Percentiles rank a stretch among this genome's conserved stretches.
Evolutionary conservation across 75 land plant genomes (phyloP).

Genomic region (Sequoiadendron giganteum): DNA sequence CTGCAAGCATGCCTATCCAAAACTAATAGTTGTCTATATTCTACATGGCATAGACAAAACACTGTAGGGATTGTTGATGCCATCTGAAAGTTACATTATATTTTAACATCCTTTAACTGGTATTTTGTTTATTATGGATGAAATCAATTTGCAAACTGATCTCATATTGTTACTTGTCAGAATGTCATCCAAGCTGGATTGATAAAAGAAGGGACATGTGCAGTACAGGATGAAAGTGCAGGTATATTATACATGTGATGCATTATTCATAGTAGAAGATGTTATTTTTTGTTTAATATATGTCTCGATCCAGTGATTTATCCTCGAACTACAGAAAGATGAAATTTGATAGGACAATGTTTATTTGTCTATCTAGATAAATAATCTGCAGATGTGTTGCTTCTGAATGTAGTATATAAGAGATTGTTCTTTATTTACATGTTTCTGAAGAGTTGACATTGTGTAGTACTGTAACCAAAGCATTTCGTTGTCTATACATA

Average conservation of each 20-base stretch:
- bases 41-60: neutral
- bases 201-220: constrained; percentile 70
- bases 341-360: neutral
- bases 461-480: neutral
- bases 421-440: neutral
- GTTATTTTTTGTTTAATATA: neutral
- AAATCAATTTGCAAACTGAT: neutral
- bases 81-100: neutral
- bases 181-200: constrained; percentile 76
- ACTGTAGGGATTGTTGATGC: neutral
- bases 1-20: neutral
- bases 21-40: neutral
- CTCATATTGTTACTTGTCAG: constrained; percentile 25
- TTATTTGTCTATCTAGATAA: neutral
- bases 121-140: neutral
- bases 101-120: neutral
- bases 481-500: neutral
- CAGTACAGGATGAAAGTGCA: constrained; percentile 97
- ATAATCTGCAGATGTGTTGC: neutral
- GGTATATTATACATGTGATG: constrained; percentile 34
- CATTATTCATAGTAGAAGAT: neutral
- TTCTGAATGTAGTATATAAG: neutral
- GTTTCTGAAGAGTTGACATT: neutral
- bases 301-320: neutral
- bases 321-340: neutral